phyloP scores from a whole-genome alignment of 192 early-diverging fungal species.

The Chytriomyces confervae region DNA sequence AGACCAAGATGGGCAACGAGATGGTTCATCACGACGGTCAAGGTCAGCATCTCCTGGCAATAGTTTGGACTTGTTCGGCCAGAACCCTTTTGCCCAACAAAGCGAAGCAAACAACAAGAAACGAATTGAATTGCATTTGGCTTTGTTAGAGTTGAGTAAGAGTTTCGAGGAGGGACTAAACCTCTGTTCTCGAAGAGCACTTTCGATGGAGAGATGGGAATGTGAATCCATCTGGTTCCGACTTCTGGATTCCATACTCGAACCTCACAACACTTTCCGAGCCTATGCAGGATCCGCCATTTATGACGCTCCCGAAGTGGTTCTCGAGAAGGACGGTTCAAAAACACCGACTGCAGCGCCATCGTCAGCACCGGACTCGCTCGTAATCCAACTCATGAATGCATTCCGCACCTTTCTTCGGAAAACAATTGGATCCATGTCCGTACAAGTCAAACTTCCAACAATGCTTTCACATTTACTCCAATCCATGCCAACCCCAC shows the following conservation, averaged over 20 bases:
- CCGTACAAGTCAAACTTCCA: constrained; percentile 39
- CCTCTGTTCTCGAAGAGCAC: constrained; percentile 39
- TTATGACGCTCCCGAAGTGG: constrained; percentile 2
- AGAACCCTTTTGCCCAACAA: constrained; percentile 29
- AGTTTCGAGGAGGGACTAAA: constrained; percentile 34
- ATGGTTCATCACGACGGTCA: neutral
- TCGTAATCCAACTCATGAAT: constrained; percentile 33
- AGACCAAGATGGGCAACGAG: neutral
- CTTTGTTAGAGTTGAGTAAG: constrained; percentile 1
- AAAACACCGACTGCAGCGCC: constrained; percentile 13
- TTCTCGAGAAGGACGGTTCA: constrained; percentile 12
- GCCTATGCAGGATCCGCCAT: neutral
- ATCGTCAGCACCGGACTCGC: neutral
- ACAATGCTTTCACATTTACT: constrained; percentile 43
- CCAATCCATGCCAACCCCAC: constrained; percentile 18
- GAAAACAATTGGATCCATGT: constrained; percentile 19
- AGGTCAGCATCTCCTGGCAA: neutral
- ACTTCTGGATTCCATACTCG: constrained; percentile 43
- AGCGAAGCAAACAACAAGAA: constrained; percentile 20
- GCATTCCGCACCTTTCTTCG: constrained; percentile 22
- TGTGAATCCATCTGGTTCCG: constrained; percentile 47
- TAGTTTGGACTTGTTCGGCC: neutral
- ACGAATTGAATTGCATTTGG: neutral
- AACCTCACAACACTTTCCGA: constrained; percentile 30
- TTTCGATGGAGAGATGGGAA: constrained; percentile 29